Conservation (phyloP, 139 green algal genomes). For the Coccomyxa sp. region DNA sequence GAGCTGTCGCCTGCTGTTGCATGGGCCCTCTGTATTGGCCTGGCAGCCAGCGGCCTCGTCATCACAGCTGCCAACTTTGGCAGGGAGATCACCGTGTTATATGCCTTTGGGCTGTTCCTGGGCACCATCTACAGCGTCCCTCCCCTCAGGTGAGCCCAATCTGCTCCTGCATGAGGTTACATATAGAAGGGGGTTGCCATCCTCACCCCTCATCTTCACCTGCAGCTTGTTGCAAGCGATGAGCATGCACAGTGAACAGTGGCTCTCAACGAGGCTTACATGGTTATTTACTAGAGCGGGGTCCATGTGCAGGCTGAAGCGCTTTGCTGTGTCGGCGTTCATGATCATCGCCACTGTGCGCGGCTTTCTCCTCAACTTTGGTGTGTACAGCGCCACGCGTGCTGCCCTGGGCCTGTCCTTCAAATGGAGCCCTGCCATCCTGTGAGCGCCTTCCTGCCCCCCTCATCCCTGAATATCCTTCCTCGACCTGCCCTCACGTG, state of each 20-base stretch:
- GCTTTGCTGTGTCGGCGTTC: constrained; percentile 90
- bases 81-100: constrained; percentile 66
- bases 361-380: constrained; percentile 98
- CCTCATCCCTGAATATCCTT: no score
- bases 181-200: no score
- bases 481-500: no score
- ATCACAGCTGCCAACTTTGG: constrained; percentile 84
- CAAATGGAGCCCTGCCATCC: constrained; percentile 78
- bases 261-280: no score
- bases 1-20: constrained; percentile 56
- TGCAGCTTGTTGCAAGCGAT: no score
- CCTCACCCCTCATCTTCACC: no score
- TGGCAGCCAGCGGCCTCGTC: constrained; percentile 72
- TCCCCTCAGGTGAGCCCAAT: no score
- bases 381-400: constrained; percentile 92
- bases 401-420: constrained; percentile 89
- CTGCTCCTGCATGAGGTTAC: no score
- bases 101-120: constrained; percentile 54
- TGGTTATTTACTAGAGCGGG: no score
- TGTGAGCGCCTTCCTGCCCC: constrained; percentile 32
- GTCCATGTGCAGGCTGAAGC: no score
- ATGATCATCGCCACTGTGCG: constrained; percentile 96
- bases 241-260: no score
- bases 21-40: constrained; percentile 63
- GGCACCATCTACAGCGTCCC: constrained; percentile 96